A percentile compares a stretch with the other conserved stretches of the same genome.
These are phyloP conservation scores for Trichoderma aggressivum DNA, from an alignment of 2,329 filamentous ascomycete species.

Conservation along the genomic window DNA sequence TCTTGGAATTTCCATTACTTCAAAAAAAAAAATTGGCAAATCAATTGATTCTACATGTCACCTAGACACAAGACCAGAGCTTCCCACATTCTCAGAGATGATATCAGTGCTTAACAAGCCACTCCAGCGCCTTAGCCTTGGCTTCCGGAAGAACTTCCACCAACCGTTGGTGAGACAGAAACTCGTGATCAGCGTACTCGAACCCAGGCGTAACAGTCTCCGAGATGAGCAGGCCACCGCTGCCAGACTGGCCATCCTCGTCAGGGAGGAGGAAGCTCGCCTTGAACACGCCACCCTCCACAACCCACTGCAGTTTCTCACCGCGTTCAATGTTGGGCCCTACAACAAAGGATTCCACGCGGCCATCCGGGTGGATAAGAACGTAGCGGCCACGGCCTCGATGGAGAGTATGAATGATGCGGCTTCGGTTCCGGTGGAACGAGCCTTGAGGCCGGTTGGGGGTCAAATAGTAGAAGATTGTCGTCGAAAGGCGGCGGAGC, in stretches of 20 bases:
- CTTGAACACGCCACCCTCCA: slow-evolving; percentile 66
- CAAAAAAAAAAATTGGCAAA: background rate
- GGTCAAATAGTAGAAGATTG: slow-evolving; percentile 64
- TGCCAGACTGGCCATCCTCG: slow-evolving; percentile 35
- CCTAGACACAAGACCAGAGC: background rate
- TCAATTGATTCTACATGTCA: background rate
- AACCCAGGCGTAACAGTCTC: slow-evolving; percentile 68
- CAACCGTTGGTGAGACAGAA: slow-evolving; percentile 52
- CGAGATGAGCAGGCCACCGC: slow-evolving; percentile 58
- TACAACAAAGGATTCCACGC: slow-evolving; percentile 63
- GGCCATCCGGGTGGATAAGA: slow-evolving; percentile 55
- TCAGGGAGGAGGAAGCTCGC: slow-evolving; percentile 53
- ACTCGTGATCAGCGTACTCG: slow-evolving; percentile 65
- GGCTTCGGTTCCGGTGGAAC: slow-evolving; percentile 61
- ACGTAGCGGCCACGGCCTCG: slow-evolving; percentile 62
- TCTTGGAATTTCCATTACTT: background rate
- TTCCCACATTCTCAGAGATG: background rate
- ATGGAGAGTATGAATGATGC: slow-evolving; percentile 64
- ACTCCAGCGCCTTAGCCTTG: slow-evolving; percentile 46
- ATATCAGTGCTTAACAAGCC: slow-evolving; percentile 36
- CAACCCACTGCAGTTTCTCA: slow-evolving; percentile 65
- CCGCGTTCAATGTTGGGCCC: slow-evolving; percentile 54
- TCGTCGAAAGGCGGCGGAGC: slow-evolving; percentile 54
- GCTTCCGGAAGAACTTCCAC: slow-evolving; percentile 50
- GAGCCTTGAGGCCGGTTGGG: slow-evolving; percentile 51